Evolutionary conservation across 441 rosid genomes (phyloP).

Genomic region (Rhodomyrtus psidioides): DNA sequence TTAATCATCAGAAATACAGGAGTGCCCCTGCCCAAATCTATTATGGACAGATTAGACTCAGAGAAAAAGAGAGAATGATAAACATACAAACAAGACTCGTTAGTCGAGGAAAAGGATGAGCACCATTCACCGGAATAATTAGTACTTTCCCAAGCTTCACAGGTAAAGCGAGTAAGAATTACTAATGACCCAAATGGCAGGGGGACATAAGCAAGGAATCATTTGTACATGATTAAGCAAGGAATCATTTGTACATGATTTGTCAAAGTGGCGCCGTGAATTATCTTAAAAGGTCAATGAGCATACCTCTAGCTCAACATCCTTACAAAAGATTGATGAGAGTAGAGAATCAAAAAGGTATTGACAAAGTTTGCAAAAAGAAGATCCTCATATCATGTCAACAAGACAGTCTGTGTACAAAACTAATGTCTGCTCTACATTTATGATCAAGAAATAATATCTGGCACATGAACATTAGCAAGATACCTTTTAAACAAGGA

Average conservation of each 20-base stretch:
- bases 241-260: background rate
- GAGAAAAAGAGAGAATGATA: background rate
- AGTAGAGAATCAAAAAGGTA: background rate
- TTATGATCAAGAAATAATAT: background rate
- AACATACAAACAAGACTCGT: background rate
- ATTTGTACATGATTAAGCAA: background rate
- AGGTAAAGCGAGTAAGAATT: background rate
- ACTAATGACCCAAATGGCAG: background rate
- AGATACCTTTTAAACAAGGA: background rate
- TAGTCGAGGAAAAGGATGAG: background rate
- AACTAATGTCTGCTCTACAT: background rate
- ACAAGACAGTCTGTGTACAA: background rate
- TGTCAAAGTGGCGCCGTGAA: background rate
- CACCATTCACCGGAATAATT: background rate
- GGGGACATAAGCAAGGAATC: background rate
- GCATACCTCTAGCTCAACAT: background rate
- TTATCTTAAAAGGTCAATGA: background rate
- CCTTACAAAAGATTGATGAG: background rate
- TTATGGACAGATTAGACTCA: background rate
- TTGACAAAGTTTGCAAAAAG: background rate
- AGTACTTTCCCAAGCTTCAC: background rate
- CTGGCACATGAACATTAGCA: background rate
- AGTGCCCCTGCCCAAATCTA: background rate
- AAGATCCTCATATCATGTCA: background rate
- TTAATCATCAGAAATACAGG: background rate